These are phyloP conservation scores for Ceratocystis papillata DNA, from an alignment of 2,329 filamentous ascomycete species.

Conservation along the genomic window DNA sequence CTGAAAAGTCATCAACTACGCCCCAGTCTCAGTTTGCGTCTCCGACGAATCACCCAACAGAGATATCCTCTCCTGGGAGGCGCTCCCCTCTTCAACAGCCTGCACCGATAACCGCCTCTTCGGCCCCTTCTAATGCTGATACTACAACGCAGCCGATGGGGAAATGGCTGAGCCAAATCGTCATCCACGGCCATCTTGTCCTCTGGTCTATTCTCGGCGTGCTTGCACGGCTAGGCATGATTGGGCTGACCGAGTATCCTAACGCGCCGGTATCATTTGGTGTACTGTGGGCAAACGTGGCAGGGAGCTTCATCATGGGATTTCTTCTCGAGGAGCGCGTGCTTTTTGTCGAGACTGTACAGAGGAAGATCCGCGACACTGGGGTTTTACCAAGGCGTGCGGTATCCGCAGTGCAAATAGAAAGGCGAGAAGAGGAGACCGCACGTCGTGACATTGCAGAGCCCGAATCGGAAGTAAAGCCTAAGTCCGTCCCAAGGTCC, in stretches of 20 bases:
- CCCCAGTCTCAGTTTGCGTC: not conserved
- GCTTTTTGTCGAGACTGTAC: conserved; percentile 46
- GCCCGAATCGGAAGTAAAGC: not conserved
- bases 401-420: not conserved
- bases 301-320: conserved; percentile 71
- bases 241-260: conserved; percentile 68
- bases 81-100: no score
- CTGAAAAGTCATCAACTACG: not conserved
- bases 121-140: not conserved
- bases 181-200: conserved; percentile 70
- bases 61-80: not conserved
- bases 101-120: not conserved
- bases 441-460: not conserved
- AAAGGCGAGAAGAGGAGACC: not conserved
- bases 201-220: conserved; percentile 80
- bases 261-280: conserved; percentile 63
- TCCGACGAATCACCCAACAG: not conserved
- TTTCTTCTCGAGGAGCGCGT: conserved; percentile 70
- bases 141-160: not conserved
- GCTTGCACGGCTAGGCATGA: conserved; percentile 67
- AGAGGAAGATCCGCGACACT: conserved; percentile 1
- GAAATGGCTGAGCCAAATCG: conserved; percentile 36
- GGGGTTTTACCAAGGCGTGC: not conserved
- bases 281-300: conserved; percentile 80
- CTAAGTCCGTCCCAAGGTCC: not conserved